phyloP scores from a whole-genome alignment of 2,329 filamentous ascomycete species.

The Phyllosticta citriasiana region DNA sequence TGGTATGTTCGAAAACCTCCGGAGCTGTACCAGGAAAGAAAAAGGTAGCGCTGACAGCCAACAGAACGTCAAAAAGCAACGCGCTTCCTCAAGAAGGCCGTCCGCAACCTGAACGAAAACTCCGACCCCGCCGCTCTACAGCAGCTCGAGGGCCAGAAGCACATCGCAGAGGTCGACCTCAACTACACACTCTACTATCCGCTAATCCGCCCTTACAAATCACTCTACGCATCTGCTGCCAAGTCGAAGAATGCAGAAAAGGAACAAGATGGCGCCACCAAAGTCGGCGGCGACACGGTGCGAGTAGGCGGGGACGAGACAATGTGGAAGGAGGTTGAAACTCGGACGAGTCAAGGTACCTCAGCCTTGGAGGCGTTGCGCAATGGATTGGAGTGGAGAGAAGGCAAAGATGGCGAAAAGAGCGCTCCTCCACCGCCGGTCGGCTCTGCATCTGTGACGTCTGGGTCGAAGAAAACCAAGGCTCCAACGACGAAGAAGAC shows the following conservation, averaged over 20 bases:
- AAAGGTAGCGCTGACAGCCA: not conserved
- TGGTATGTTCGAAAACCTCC: conserved; percentile 43
- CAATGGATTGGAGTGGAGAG: conserved; percentile 34
- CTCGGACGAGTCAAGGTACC: conserved; percentile 49
- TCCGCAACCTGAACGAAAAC: conserved; percentile 44
- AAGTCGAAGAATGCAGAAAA: conserved; percentile 23
- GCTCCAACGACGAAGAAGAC: not conserved
- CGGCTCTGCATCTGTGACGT: not conserved
- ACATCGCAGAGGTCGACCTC: conserved; percentile 61
- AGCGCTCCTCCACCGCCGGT: not conserved
- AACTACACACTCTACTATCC: conserved; percentile 68
- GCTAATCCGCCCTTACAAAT: conserved; percentile 58
- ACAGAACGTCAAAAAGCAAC: conserved; percentile 64
- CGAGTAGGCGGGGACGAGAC: conserved; percentile 37
- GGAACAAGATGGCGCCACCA: conserved; percentile 13
- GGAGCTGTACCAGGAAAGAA: conserved; percentile 6
- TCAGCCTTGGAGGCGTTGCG: conserved; percentile 41
- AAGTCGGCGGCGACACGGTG: conserved; percentile 17
- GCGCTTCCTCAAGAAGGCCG: conserved; percentile 54
- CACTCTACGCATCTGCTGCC: conserved; percentile 36
- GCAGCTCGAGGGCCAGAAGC: conserved; percentile 48
- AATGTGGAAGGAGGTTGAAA: conserved; percentile 61
- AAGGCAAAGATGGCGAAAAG: not conserved
- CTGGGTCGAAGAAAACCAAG: not conserved
- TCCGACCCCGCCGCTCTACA: conserved; percentile 43